A percentile compares a stretch with the other conserved stretches of the same genome.
These are phyloP conservation scores for Megacollybia marginata DNA, from an alignment of 768 basidiomycete species.

Conservation along the genomic window DNA sequence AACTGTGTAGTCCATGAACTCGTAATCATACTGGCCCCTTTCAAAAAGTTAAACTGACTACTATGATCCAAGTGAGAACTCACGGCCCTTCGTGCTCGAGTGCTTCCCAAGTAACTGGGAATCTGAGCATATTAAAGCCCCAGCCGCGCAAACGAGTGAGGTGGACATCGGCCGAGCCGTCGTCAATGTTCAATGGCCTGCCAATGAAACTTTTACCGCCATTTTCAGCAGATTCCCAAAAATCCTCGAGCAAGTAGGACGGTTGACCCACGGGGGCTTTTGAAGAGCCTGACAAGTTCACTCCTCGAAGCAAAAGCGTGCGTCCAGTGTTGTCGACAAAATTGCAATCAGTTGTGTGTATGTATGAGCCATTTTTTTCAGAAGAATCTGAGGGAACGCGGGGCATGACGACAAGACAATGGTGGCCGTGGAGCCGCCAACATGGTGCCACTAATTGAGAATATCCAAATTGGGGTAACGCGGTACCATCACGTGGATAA, in stretches of 20 bases:
- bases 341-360: conserved; percentile 59
- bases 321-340: conserved; percentile 74
- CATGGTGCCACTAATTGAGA: too few species aligned
- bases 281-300: conserved; percentile 85
- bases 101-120: conserved; percentile 91
- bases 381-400: conserved; percentile 44
- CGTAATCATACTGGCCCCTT: conserved; percentile 85
- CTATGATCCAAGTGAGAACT: conserved; percentile 29
- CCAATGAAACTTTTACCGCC: conserved; percentile 69
- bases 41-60: background rate
- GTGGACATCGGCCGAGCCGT: conserved; percentile 81
- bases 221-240: conserved; percentile 75
- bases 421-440: too few species aligned
- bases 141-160: conserved; percentile 79
- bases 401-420: conserved; percentile 32
- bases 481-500: too few species aligned
- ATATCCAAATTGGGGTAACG: too few species aligned
- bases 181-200: conserved; percentile 76
- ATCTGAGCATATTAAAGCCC: conserved; percentile 88
- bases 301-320: conserved; percentile 81
- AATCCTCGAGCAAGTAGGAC: conserved; percentile 59
- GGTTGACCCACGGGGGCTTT: conserved; percentile 76
- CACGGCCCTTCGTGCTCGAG: conserved; percentile 93
- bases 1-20: conserved; percentile 89
- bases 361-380: conserved; percentile 38